phyloP scores from a whole-genome alignment of 768 basidiomycete genomes.

The Leccinum arenicola region DNA sequence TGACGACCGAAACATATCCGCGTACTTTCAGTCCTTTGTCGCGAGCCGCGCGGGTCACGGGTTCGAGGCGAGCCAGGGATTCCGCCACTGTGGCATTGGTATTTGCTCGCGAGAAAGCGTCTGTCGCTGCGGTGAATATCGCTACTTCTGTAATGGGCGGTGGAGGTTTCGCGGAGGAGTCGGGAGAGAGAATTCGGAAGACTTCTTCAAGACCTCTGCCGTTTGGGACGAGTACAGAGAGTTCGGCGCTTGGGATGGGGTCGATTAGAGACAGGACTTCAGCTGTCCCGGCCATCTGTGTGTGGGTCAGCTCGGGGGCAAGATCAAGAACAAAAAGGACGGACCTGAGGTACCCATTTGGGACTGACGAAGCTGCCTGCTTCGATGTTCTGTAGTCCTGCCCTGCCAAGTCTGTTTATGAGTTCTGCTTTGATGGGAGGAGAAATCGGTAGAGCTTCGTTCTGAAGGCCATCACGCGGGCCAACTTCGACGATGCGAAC shows the following conservation, averaged over 20 bases:
- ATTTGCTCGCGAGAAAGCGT: constrained; percentile 83
- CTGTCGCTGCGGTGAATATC: constrained; percentile 86
- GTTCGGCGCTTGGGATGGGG: constrained; percentile 52
- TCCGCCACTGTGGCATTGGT: constrained; percentile 73
- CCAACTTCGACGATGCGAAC: constrained; percentile 81
- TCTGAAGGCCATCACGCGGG: constrained; percentile 89
- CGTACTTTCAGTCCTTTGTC: constrained; percentile 65
- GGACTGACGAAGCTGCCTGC: constrained; percentile 90
- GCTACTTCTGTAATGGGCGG: constrained; percentile 79
- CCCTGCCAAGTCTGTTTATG: constrained; percentile 65
- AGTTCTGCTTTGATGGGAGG: constrained; percentile 76
- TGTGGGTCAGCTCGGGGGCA: not conserved
- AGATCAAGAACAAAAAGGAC: constrained; percentile 5
- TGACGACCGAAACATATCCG: constrained; percentile 83
- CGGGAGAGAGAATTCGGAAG: constrained; percentile 47
- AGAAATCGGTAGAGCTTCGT: constrained; percentile 73
- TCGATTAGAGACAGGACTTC: constrained; percentile 65
- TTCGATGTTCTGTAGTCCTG: constrained; percentile 73
- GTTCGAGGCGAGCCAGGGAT: constrained; percentile 60
- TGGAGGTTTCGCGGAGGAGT: constrained; percentile 33
- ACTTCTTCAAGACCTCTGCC: constrained; percentile 72
- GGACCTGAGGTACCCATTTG: constrained; percentile 88
- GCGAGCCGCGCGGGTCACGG: constrained; percentile 61
- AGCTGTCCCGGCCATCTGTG: constrained; percentile 83
- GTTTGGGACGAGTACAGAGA: constrained; percentile 83